Base-by-base conservation (phyloP, 2,329 filamentous ascomycete genomes). In the Sporothrix mexicana region DNA sequence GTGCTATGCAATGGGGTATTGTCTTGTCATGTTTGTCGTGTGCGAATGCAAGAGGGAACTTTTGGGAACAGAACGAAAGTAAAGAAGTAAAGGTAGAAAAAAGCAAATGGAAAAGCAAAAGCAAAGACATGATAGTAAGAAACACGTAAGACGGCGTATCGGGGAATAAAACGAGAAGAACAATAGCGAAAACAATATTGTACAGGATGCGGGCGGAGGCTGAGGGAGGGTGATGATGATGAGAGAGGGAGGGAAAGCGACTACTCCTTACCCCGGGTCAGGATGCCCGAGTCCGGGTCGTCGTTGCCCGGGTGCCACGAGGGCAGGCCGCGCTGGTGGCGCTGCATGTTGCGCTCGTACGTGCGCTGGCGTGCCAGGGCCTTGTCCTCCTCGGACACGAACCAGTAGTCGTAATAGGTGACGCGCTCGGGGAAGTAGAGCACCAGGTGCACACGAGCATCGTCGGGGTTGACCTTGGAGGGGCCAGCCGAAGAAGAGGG, bases 401-500 rank as follows among this genome's bases (percentile, higher is more conserved):
- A 77, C 75, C 75, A 77, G 74, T 77, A 77, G 73, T 76, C 72
- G 72, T 74, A 75, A 71, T 75, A 69, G 53, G 73, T 70, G 6
- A 77, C 76, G 1, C 75, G 76, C 74, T 77, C 77, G 6, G 77
- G 77, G 62, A 76, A 77, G 74, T 76, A 76, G 66, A 77, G 74
- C 30, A 77, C 72, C 20, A 77, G 74, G 55, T 76, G 74, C 45
- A 77, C 74, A 59, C 74, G 75, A 10, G 73, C 49, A 36, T 77
- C 76, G 47, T 73, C 72, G 7, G 74, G 61, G 20, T 69, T 70
- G 66, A 20, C n/a, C 51, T 43, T 20, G 43, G 61, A 13, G 30
- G 68, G 30, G 25, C 47, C 36, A 3, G 64, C 9, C 1, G 69
- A 10, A 8, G 64, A 10, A 5, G 53, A 25, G 12, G 49, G 45